These are phyloP conservation scores for Epicoccum nigrum DNA, from an alignment of 2,329 filamentous ascomycete genomes.

Conservation along the genomic window DNA sequence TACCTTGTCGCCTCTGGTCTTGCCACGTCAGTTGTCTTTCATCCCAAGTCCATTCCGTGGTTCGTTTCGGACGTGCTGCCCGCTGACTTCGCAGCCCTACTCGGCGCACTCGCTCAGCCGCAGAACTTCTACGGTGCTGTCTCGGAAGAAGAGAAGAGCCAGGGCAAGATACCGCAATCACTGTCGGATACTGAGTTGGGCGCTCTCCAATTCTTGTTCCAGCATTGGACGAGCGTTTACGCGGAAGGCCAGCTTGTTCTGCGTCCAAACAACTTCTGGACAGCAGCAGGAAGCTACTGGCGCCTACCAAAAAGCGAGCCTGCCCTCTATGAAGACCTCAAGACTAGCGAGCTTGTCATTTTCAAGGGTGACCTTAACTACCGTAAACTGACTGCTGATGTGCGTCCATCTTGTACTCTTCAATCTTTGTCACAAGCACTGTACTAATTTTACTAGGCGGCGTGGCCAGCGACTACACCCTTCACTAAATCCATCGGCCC, in stretches of 20 bases:
- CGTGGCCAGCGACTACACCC: constrained; percentile 86
- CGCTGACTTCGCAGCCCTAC: constrained; percentile 80
- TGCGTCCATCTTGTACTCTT: constrained; percentile 53
- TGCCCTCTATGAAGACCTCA: constrained; percentile 75
- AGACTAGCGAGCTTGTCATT: constrained; percentile 83
- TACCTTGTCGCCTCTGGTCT: constrained; percentile 85
- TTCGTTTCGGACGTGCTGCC: constrained; percentile 96
- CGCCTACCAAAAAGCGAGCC: constrained; percentile 73
- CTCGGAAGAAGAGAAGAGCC: constrained; percentile 67
- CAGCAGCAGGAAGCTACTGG: constrained; percentile 86
- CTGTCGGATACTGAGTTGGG: constrained; percentile 71
- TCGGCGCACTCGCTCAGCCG: constrained; percentile 79
- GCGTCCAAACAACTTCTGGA: constrained; percentile 91
- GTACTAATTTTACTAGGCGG: constrained; percentile 56
- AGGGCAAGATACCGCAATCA: constrained; percentile 62
- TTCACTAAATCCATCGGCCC: constrained; percentile 86
- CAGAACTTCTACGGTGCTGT: constrained; percentile 78
- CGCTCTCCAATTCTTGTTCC: constrained; percentile 77
- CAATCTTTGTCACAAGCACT: neutral
- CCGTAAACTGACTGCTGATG: constrained; percentile 87
- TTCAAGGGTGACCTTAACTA: constrained; percentile 99
- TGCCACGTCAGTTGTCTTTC: constrained; percentile 84
- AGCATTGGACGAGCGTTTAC: constrained; percentile 80
- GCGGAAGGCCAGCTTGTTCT: constrained; percentile 83
- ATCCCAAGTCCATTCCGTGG: constrained; percentile 96